Base-by-base conservation (phyloP, 2,329 filamentous ascomycete species). In the Emericellopsis atlantica region DNA sequence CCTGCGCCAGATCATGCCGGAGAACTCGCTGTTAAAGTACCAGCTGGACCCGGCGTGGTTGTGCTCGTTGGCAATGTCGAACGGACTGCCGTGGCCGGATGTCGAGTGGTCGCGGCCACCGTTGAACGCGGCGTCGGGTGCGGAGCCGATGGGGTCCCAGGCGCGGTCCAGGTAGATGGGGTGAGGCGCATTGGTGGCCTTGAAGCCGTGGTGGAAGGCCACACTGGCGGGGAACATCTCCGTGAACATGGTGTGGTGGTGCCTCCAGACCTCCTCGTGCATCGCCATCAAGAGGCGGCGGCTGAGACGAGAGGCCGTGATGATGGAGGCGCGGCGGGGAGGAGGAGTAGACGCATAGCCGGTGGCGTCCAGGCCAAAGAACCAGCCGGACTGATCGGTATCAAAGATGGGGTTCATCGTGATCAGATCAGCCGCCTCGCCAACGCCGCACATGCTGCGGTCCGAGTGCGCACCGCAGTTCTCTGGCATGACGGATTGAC, bases 21-120 rank as follows among this genome's bases (percentile, higher is more conserved):
- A 79, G 53, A 92, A 93, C 39, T 79, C 74, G 18, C 79, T 79
- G 50, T 87, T 83, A 59, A 87, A 93, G 59, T 90, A 93, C 84
- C 84, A 94, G 36, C 74, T 87, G 35, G 80, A 81, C 12, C 86
- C 84, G 50, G 76, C 76, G 64, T 90, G 87, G 58, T 89, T 89
- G 57, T 87, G 84, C 60, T 93, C 86, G 40, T 86, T 79, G 48
- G 74, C 70, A 16, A 70, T 52, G 43, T 80, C 77, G 49, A 82
- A 87, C 6, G 84, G 72, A 32, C 77, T 81, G 31, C 81, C 78
- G 24, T 67, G 65, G 1, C 81, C 76, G 7, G 79, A 74, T 0
- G 78, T 72, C 2, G 74, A 78, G 46, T 78, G 77, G 49, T 81
- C 75, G n/a, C 72, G 66, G 21, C 82, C 81, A 23, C 75, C 79